Percentiles rank a stretch among this genome's conserved stretches.
phyloP scores from a whole-genome alignment of 2,329 filamentous ascomycete genomes.

The Colletotrichum lupini region DNA sequence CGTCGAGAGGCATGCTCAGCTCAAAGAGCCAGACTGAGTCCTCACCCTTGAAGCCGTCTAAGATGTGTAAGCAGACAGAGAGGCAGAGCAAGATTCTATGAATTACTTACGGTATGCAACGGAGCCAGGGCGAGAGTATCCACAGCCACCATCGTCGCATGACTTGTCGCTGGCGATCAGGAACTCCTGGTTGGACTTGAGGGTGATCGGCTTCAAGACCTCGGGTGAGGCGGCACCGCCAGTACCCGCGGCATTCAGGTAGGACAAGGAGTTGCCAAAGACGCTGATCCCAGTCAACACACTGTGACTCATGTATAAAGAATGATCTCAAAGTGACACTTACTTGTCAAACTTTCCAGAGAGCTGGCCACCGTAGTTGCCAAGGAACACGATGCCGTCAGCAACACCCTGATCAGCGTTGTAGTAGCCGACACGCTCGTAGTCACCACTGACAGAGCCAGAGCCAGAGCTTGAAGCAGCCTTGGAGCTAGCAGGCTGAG shows the following conservation, averaged over 20 bases:
- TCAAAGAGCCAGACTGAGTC: slow-evolving; percentile 75
- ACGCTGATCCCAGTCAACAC: slow-evolving; percentile 41
- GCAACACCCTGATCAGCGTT: slow-evolving; percentile 50
- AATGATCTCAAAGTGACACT: slow-evolving; percentile 37
- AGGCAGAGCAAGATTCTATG: no score
- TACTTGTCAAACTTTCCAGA: slow-evolving; percentile 57
- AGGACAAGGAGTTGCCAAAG: slow-evolving; percentile 59
- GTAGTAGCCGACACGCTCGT: slow-evolving; percentile 58
- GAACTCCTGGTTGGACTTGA: slow-evolving; percentile 58
- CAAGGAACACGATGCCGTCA: slow-evolving; percentile 60
- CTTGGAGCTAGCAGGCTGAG: slow-evolving; percentile 16
- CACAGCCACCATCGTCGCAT: slow-evolving; percentile 54
- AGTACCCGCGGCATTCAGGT: slow-evolving; percentile 54
- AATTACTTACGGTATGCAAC: slow-evolving; percentile 56
- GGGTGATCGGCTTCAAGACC: slow-evolving; percentile 50
- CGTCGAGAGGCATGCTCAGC: slow-evolving; percentile 76
- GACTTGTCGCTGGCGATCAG: slow-evolving; percentile 57
- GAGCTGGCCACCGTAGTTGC: slow-evolving; percentile 57
- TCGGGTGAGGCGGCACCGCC: slow-evolving; percentile 51
- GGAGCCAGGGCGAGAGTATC: slow-evolving; percentile 54
- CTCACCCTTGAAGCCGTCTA: slow-evolving; percentile 77
- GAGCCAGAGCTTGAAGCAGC: neutral
- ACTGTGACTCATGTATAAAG: neutral
- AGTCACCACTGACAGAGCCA: slow-evolving; percentile 43
- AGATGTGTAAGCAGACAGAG: slow-evolving; percentile 16